phyloP scores from a whole-genome alignment of 192 early-diverging fungal genomes.

The Entomortierella parvispora region DNA sequence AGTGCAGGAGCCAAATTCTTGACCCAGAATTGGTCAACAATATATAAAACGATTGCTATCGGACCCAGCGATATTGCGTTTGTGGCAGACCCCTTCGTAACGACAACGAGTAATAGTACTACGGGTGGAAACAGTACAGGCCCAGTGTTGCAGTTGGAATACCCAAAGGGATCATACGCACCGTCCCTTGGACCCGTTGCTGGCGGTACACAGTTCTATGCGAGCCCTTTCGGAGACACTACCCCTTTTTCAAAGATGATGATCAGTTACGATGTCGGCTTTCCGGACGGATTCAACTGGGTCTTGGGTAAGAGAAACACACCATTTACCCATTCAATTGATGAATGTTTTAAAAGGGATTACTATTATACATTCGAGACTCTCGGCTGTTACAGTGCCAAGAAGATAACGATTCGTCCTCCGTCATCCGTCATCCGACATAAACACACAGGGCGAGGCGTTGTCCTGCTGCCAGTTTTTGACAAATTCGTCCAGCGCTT shows the following conservation, averaged over 20 bases:
- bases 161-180: conserved; percentile 57
- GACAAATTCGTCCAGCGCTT: too few species aligned
- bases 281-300: conserved; percentile 58
- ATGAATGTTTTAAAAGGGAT: background rate
- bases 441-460: too few species aligned
- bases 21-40: conserved; percentile 37
- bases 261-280: conserved; percentile 58
- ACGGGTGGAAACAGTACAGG: background rate
- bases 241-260: conserved; percentile 52
- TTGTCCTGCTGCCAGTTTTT: too few species aligned
- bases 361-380: background rate
- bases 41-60: conserved; percentile 34
- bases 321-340: background rate
- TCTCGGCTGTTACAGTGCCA: conserved; percentile 1
- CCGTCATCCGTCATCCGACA: too few species aligned
- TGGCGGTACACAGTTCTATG: conserved; percentile 60
- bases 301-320: conserved; percentile 25
- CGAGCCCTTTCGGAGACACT: conserved; percentile 48
- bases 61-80: conserved; percentile 50
- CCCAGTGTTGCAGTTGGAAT: conserved; percentile 51
- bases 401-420: too few species aligned
- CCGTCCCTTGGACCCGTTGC: conserved; percentile 29
- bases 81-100: conserved; percentile 45
- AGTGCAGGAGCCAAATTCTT: conserved; percentile 13
- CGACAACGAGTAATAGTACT: conserved; percentile 5